Percentiles rank a stretch among this genome's conserved stretches.
Evolutionary conservation across 192 early-diverging fungal genomes (phyloP).

Genomic region (Geranomyces michiganensis): DNA sequence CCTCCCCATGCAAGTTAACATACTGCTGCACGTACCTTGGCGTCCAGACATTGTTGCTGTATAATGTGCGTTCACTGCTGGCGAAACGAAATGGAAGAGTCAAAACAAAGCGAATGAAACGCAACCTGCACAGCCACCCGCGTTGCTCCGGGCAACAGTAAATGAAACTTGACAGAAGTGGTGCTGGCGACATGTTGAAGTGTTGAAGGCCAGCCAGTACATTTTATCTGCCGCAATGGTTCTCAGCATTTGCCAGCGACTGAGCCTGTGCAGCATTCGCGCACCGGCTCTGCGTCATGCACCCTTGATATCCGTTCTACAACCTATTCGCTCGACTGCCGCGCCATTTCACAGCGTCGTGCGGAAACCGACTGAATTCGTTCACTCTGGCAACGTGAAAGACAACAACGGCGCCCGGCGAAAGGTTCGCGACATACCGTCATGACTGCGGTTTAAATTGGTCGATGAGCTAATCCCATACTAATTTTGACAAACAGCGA

Average conservation of each 20-base stretch:
- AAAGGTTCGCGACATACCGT: conserved; percentile 36
- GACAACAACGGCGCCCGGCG: conserved; percentile 46
- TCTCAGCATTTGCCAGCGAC: not conserved
- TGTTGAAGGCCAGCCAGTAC: too few species aligned
- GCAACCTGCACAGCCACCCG: not conserved
- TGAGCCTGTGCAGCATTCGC: not conserved
- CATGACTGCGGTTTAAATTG: not conserved
- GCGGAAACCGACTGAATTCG: conserved; percentile 18
- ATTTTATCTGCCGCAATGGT: too few species aligned
- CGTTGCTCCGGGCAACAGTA: not conserved
- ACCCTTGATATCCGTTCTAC: not conserved
- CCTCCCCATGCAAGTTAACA: too few species aligned
- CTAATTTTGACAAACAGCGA: conserved; percentile 14
- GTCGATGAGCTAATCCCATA: not conserved
- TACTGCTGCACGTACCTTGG: conserved; percentile 47
- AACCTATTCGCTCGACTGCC: not conserved
- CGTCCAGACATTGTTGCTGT: conserved; percentile 51
- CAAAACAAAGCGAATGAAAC: not conserved
- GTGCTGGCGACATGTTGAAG: not conserved
- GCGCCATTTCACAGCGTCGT: conserved; percentile 4
- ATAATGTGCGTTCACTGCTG: too few species aligned
- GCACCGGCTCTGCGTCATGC: not conserved
- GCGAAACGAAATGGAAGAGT: too few species aligned
- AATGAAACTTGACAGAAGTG: not conserved
- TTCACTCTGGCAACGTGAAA: conserved; percentile 35